A percentile compares a stretch with the other conserved stretches of the same genome.
These are phyloP conservation scores for Kregervanrija delftensis DNA, from an alignment of 805 yeast species.

Conservation along the genomic window DNA sequence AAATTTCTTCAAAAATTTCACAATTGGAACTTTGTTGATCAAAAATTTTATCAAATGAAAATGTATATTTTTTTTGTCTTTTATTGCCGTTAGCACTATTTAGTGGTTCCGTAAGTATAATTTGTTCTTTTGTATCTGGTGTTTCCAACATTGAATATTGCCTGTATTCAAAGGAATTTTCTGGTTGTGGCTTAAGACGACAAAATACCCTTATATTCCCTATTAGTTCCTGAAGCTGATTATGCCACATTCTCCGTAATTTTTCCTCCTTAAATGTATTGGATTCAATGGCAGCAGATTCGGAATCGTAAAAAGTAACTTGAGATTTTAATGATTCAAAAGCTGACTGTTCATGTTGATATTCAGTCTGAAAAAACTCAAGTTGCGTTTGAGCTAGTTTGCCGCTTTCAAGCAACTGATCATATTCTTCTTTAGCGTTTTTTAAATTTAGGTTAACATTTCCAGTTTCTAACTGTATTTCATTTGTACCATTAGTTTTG, in stretches of 20 bases:
- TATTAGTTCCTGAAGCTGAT: constrained; percentile 73
- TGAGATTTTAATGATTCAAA: too few species aligned
- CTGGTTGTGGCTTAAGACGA: constrained; percentile 59
- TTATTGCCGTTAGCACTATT: constrained; percentile 10
- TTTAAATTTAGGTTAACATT: too few species aligned
- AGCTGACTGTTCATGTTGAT: too few species aligned
- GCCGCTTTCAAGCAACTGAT: neutral
- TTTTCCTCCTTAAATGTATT: constrained; percentile 17
- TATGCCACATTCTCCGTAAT: constrained; percentile 56
- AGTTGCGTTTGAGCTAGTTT: too few species aligned
- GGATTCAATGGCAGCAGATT: too few species aligned
- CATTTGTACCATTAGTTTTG: neutral
- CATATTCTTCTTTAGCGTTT: constrained; percentile 2
- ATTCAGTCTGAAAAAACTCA: too few species aligned
- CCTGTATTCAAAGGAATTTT: constrained; percentile 8
- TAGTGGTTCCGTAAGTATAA: constrained; percentile 21
- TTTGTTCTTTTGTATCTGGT: constrained; percentile 21
- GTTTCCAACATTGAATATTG: constrained; percentile 12
- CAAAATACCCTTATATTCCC: constrained; percentile 93
- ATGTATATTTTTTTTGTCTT: constrained; percentile 26
- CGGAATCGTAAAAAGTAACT: too few species aligned
- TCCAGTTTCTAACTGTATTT: too few species aligned
- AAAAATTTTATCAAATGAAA: constrained; percentile 78
- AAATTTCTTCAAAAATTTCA: constrained; percentile 74
- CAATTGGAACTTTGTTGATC: constrained; percentile 43